Base-by-base conservation (phyloP, 1,139 yeast genomes). In the Geotrichum citri-aurantii region DNA sequence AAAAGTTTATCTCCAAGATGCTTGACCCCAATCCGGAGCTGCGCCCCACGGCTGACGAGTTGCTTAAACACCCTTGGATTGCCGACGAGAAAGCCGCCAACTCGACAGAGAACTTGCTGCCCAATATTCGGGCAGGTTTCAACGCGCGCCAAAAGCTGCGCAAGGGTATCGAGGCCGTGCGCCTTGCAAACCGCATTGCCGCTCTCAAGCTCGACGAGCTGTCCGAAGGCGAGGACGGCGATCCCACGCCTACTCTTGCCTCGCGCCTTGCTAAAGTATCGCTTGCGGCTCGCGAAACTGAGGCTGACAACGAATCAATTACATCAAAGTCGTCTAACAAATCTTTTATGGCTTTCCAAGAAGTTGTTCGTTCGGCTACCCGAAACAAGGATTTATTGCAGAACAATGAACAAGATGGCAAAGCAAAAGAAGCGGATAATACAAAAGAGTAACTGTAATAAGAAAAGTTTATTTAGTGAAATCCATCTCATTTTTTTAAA, bases 71-170 rank as follows among this genome's bases (percentile, higher is more conserved):
- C 71, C 81, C 83, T 48, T 91, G 97, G 96, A 76, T 90, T 58
- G 79, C 83, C 11, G 73, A 77, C 56, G 70, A 77, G 58, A 82
- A 81, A 65, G 67, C 65, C 17, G 57, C 62, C 50, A 60, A 64
- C 55, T 74, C 72, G 59, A 78, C 79, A 50, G 74, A 79, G 50
- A 95, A 89, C 71, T 79, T 89, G 75, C 77, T 88, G 71, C 96
- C 96, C 49, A 76, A 74, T 63, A 82, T 86, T 68, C 79, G 79
- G 74, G 82, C 84, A 68, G 88, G 88, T 56, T 88, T 91, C 79
- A 85, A 88, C 71, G 96, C 96, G 48, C 88, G 88, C 69, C 81
- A 82, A 70, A 91, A 88, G 72, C 86, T 93, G 75, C 83, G 85
- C 69, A 90, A 88, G 68, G 98, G 95, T 44, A 86, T 90, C 65